Base-by-base conservation (phyloP, 306 rosid species). In the Citrullus mucosospermus region DNA sequence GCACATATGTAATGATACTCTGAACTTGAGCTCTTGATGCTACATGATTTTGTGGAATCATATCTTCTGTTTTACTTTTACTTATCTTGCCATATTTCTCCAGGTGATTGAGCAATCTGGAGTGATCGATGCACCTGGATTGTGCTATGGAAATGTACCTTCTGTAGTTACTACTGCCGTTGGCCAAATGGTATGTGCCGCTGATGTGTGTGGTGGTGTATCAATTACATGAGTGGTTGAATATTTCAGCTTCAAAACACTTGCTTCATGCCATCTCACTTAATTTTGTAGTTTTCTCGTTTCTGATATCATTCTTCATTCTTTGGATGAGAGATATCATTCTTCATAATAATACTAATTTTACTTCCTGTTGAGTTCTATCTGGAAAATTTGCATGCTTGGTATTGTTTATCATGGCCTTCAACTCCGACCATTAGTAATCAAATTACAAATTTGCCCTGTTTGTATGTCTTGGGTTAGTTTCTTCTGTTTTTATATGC, bases 101-200 rank as follows among this genome's bases (percentile, higher is more conserved):
- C 86, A 94, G 98, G 88, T 94, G 84, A 83, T 88, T 65, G 96
- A 90, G 83, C 96, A 92, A 79, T 90, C 96, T 11, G 93, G 91
- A 79, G 87, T 88, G 15, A 72, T 88, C 25, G 97, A 89, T 75
- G 95, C 88, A 56, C 92, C 92, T 63, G 90, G 85, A 70, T 83
- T 89, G 80, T 78, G 79, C 65, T 85, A 83, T 80, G 74, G 84
- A 18, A 88, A 86, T 78, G 43, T 41, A 39, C 88, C 96, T 13
- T 85, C 92, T 80, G 95, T 89, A 38, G 92, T 88, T 81, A 86
- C 99, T 76, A 88, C 92, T 81, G 93, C 90, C 28, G 89, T 90
- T 62, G 97, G 93, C 80, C 97, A 90, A 89, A 95, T 92, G 97
- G 97, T 91, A 89, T 44, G 80, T 79, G 60, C 74, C 54, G 30